Conservation (phyloP, 1,284 basidiomycete genomes). For the Grifola frondosa region DNA sequence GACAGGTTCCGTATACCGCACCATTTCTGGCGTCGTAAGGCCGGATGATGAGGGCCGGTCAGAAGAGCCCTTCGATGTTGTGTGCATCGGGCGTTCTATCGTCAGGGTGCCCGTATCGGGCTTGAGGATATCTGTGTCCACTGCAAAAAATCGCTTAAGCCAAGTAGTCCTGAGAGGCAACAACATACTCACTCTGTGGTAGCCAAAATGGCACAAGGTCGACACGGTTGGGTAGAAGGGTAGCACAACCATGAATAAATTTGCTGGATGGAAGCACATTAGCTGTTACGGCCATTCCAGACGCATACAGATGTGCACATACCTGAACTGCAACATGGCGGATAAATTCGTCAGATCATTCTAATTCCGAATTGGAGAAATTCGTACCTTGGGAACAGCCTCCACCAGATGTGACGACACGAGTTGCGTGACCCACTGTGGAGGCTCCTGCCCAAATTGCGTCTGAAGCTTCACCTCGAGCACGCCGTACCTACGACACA, state of each 20-base stretch:
- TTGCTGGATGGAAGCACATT: conserved; percentile 73
- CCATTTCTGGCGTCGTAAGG: conserved; percentile 45
- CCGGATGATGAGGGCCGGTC: conserved; percentile 48
- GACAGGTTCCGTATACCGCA: conserved; percentile 77
- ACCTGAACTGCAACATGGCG: conserved; percentile 6
- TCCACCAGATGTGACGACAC: conserved; percentile 94
- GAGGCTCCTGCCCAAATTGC: conserved; percentile 94
- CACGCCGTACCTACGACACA: conserved; percentile 67
- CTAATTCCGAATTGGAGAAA: too few species aligned
- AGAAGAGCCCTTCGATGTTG: conserved; percentile 45
- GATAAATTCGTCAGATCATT: conserved; percentile 40
- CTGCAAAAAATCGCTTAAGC: conserved; percentile 38
- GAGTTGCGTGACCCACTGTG: conserved; percentile 94
- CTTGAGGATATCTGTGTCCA: conserved; percentile 93
- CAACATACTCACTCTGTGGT: conserved; percentile 81
- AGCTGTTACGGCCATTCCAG: too few species aligned
- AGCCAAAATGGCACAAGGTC: conserved; percentile 99
- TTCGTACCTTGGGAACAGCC: conserved; percentile 79
- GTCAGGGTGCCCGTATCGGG: conserved; percentile 75
- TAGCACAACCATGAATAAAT: conserved; percentile 98
- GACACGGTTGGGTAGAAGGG: conserved; percentile 89
- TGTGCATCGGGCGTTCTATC: conserved; percentile 71
- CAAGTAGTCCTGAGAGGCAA: conserved; percentile 6
- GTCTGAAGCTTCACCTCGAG: conserved; percentile 98
- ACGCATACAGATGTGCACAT: too few species aligned